Percentiles rank a stretch among this genome's conserved stretches.
These are phyloP conservation scores for Friedmanniomyces endolithicus DNA, from an alignment of 495 filamentous ascomycete species.

Conservation along the genomic window DNA sequence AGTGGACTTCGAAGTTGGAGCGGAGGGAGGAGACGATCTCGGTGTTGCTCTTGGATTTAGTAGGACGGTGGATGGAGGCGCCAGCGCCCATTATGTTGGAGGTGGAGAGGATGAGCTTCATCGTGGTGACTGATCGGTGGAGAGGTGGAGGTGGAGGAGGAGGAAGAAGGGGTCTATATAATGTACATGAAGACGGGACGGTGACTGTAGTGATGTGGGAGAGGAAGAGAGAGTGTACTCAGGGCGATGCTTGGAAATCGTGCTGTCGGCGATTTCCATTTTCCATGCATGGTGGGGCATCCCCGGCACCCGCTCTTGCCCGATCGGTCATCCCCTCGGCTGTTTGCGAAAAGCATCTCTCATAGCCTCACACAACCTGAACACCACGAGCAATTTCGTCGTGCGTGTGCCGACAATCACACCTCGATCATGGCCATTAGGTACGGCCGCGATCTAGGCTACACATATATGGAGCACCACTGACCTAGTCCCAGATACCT, in stretches of 20 bases:
- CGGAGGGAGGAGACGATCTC: conserved; percentile 79
- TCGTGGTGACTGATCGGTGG: conserved; percentile 33
- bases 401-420: no score
- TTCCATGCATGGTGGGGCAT: no score
- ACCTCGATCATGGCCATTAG: conserved; percentile 49
- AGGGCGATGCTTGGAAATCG: no score
- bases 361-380: no score
- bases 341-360: no score
- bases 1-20: conserved; percentile 54
- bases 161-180: neutral
- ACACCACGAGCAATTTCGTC: neutral
- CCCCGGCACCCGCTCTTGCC: neutral
- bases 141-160: neutral
- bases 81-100: conserved; percentile 79
- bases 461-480: neutral
- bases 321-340: no score
- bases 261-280: no score
- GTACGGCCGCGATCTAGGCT: conserved; percentile 29
- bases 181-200: neutral
- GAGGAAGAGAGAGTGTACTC: no score
- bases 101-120: conserved; percentile 78
- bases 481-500: conserved; percentile 55
- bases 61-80: conserved; percentile 65
- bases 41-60: conserved; percentile 67
- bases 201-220: no score